Conservation (phyloP, 495 filamentous ascomycete species). For the Pyronema omphalodes region DNA sequence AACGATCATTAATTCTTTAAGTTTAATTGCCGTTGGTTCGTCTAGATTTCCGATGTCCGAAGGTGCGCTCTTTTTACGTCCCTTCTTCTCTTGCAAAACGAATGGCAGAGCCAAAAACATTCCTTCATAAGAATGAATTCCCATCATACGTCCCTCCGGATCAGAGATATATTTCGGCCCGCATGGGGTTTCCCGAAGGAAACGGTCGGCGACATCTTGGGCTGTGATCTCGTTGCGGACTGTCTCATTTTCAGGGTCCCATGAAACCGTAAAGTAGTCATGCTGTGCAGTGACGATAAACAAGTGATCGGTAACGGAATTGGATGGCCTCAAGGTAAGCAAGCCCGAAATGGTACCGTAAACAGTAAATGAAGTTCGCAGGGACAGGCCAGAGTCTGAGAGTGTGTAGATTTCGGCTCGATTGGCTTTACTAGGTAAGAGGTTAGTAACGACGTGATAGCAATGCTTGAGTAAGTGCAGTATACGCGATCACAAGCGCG, state of each 20-base stretch:
- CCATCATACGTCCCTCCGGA: conserved; percentile 63
- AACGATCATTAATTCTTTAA: conserved; percentile 74
- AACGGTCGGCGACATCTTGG: conserved; percentile 14
- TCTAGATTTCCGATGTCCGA: conserved; percentile 31
- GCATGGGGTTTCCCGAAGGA: conserved; percentile 13
- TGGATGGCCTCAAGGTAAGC: conserved; percentile 55
- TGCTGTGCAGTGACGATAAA: conserved; percentile 83
- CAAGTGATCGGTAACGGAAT: conserved; percentile 62
- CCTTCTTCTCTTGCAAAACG: conserved; percentile 27
- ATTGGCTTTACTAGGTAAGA: conserved; percentile 57
- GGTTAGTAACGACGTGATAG: conserved; percentile 1
- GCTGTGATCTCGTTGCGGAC: conserved; percentile 16
- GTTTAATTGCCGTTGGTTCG: conserved; percentile 50
- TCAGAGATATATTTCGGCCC: conserved; percentile 50
- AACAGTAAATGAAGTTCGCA: conserved; percentile 28
- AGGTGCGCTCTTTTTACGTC: conserved; percentile 34
- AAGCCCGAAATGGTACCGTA: conserved; percentile 78
- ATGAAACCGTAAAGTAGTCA: conserved; percentile 73
- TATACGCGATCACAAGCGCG: conserved; percentile 69
- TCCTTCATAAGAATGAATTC: conserved; percentile 75
- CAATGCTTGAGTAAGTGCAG: conserved; percentile 7
- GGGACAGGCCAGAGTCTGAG: conserved; percentile 32
- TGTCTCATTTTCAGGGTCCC: conserved; percentile 38
- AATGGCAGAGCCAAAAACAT: conserved; percentile 61
- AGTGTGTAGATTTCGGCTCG: conserved; percentile 67